Base-by-base conservation (phyloP, 148 eudicot species). In the Fagopyrum homotropicum region DNA sequence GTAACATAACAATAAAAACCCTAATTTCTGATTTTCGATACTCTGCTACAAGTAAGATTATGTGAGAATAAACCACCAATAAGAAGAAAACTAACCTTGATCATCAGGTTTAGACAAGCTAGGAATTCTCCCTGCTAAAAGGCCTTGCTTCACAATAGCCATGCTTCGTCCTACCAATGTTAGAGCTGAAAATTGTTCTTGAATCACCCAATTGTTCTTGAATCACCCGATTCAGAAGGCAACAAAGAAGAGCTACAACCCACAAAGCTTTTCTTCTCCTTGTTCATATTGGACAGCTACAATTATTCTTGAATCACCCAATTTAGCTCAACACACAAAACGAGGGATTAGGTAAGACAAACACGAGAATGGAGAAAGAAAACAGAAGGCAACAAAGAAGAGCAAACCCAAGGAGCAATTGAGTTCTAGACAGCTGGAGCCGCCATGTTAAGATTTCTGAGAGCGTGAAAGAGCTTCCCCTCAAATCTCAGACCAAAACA, bases 91-190 rank as follows among this genome's bases (percentile, higher is more conserved):
- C 85, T 79, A 85, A 93, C 97, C 98, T 86, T 89, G 82, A 78
- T 89, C 88, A 83, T 93, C 87, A 19, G 98, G 95, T 71, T 91
- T 97, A 75, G 97, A 91, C 72, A 91, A 83, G 4, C 98, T 95
- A n/a, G 98, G 98, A 9, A 93, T 78, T 79, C 98, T 80, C 48
- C 98, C 98, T 5, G 98, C 97, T 1, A 93, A 79, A 72, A 75
- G 93, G 19, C 98, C 97, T 79, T 93, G 98, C 83, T 89, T 93
- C 14, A 93, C 86, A 26, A 86, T 88, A 54, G 90, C 98, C 61
- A 82, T 68, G 72, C 87, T 83, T 76, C 77, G 79, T 73, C 48
- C 71, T 3, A 93, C 87, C 80, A 81, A 77, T 26, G 83, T 84
- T 60, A 89, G 66, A 59, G 74, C 76, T 5, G 84, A 88, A n/a